These are phyloP conservation scores for Alternaria brassicae DNA, from an alignment of 2,329 filamentous ascomycete genomes.

Conservation along the genomic window DNA sequence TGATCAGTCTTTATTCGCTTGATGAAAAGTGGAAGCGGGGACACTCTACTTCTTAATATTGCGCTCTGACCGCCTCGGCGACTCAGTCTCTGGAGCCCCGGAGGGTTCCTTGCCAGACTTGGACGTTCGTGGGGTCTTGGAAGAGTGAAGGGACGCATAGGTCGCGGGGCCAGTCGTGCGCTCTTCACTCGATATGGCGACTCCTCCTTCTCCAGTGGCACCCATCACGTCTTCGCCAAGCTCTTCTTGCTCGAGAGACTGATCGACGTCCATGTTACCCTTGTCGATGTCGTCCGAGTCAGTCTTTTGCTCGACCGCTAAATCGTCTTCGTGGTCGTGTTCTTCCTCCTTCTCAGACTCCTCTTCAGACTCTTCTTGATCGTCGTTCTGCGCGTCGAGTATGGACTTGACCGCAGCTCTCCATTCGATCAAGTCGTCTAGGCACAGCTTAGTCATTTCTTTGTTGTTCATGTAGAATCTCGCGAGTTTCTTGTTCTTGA, in stretches of 20 bases:
- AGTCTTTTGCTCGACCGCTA: background rate
- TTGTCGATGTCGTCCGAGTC: background rate
- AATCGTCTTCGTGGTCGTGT: background rate
- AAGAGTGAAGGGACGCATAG: background rate
- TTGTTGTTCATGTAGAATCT: background rate
- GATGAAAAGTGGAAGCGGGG: background rate
- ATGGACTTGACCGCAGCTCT: background rate
- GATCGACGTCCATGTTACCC: background rate
- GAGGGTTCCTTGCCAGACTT: background rate
- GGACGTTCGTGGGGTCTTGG: background rate
- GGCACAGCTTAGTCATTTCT: no score
- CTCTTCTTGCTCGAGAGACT: background rate
- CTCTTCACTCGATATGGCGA: background rate
- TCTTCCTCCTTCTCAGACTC: background rate
- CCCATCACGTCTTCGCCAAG: background rate
- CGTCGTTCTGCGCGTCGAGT: background rate
- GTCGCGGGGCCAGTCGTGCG: background rate
- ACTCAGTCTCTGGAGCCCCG: background rate
- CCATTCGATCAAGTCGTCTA: background rate
- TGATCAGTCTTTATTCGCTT: background rate
- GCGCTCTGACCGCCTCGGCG: background rate
- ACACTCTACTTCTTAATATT: background rate
- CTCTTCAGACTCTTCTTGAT: background rate
- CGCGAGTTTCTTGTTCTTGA: background rate
- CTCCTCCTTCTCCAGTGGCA: background rate